Evolutionary conservation across 2,329 filamentous ascomycete genomes (phyloP), one percentile per base, ranked within the genome.

Genomic region (Pseudopithomyces maydicus): DNA sequence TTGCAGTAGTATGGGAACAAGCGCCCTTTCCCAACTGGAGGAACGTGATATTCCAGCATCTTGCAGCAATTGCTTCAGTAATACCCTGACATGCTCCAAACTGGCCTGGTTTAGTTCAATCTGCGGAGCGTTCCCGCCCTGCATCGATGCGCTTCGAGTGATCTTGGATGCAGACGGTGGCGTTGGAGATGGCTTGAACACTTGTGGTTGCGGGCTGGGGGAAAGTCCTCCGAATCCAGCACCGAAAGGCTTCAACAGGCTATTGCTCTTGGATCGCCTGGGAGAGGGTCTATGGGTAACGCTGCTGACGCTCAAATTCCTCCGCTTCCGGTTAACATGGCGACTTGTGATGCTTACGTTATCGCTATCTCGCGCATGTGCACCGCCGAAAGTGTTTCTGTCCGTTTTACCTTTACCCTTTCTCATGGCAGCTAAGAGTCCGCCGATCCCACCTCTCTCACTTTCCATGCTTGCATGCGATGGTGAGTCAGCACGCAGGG

Each of bases 61-160:
- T 58, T 88, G 82, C 1, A 99, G 78, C 35, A 98, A 83, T 74
- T 99, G 95, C 39, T 86, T 87, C 15, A 99, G 82, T 3, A 99
- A 84, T 69, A 88, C 91, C 63, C 90, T 89, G 19, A 98, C 92
- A 79, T 99, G 95, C 62, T 91, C 87, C 57, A 97, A 78, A 72
- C 95, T 97, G 6, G 92, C 91, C 61, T 88, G 85, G 63, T 97
- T 97, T 36, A 99, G 80, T 71, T 97, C 92, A 23, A 93, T 82
- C n/a, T 88, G 87, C 2, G 90, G 89, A 3, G 88, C 85, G 64
- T 86, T 89, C 26, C 83, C 82, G 46, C 91, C 90, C 71, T 87
- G 88, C 83, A 96, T 89, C 7, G 92, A 94, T 19, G 92, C 89
- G 73, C 91, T 96, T 62, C 91, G 84, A n/a, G 88, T 79, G 33